Evolutionary conservation across 2,329 filamentous ascomycete species (phyloP), one percentile per base, ranked within the genome.

Genomic region (Epichloe coenophiala): DNA sequence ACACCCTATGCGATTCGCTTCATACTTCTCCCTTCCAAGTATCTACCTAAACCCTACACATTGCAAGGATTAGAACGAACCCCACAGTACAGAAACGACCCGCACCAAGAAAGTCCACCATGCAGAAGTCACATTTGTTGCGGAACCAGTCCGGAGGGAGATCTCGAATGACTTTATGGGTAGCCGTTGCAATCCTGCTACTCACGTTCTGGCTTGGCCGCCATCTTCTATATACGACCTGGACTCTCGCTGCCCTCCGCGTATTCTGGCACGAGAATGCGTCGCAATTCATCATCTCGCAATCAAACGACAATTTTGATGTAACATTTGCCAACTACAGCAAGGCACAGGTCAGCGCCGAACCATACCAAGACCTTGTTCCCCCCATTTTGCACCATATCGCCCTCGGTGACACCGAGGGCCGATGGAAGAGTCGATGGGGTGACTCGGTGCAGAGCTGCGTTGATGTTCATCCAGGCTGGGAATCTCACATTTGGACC

Each of bases 341-440:
- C 52, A 50, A 35, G n/a, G 35, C 55, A 13, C 63, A 65, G 52
- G 53, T 57, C n/a, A 58, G 57, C 33, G 60, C 64, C 6, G 52
- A 52, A 23, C 59, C 62, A 7, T 58, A 60, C 49, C 50, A 58
- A 23, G 63, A 66, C 51, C 54, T 57, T 7, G 59, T 68, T 3
- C 65, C 65, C 23, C 57, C 64, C n/a, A 52, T 67, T 12, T 49
- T 67, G 27, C 65, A 67, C 44, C 65, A 68, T 51, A 65, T 68
- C 35, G 57, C 61, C 19, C 57, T 67, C 5, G 63, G 63, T 5
- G 56, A 57, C 3, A 56, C 57, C 17, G 23, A 55, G 51, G 33
- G 50, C 49, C 13, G 52, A 31, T 50, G 57, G 53, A 54, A 54
- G 38, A 31, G 41, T 2, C 56, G 59, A 38, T 67, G 65, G 65